Conservation (phyloP, 352 stramenopile genomes). For the Phytopythium aichiense region DNA sequence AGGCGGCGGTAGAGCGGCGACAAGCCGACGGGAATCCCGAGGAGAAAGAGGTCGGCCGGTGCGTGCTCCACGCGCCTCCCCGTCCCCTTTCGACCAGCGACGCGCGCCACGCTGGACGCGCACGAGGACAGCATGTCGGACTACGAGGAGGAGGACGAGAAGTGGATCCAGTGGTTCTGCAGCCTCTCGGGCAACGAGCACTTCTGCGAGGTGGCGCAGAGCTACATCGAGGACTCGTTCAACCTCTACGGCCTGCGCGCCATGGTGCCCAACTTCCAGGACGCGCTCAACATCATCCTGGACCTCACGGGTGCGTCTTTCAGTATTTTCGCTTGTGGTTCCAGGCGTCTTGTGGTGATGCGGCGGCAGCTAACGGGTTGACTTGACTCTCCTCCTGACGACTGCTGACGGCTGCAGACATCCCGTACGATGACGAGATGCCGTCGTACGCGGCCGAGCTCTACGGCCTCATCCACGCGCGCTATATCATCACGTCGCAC, state of each 20-base stretch:
- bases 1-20: neutral
- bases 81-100: constrained; percentile 3
- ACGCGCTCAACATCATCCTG: constrained; percentile 91
- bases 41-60: constrained; percentile 4
- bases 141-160: constrained; percentile 90
- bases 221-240: constrained; percentile 94
- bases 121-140: constrained; percentile 66
- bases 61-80: neutral
- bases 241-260: constrained; percentile 90
- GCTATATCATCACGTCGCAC: constrained; percentile 89
- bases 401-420: constrained; percentile 37
- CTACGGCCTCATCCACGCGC: constrained; percentile 86
- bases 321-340: too few species aligned
- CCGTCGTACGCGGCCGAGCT: constrained; percentile 84
- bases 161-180: constrained; percentile 93
- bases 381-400: too few species aligned
- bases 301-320: constrained; percentile 68
- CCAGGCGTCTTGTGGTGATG: neutral
- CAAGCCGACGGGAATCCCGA: neutral
- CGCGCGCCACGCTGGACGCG: constrained; percentile 7
- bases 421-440: constrained; percentile 87
- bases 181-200: constrained; percentile 89
- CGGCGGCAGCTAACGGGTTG: too few species aligned
- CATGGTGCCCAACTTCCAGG: constrained; percentile 88
- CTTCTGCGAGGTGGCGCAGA: constrained; percentile 90